A percentile compares a stretch with the other conserved stretches of the same genome.
Conservation (phyloP, 306 rosid genomes). For the Hippophae gyantsensis region DNA sequence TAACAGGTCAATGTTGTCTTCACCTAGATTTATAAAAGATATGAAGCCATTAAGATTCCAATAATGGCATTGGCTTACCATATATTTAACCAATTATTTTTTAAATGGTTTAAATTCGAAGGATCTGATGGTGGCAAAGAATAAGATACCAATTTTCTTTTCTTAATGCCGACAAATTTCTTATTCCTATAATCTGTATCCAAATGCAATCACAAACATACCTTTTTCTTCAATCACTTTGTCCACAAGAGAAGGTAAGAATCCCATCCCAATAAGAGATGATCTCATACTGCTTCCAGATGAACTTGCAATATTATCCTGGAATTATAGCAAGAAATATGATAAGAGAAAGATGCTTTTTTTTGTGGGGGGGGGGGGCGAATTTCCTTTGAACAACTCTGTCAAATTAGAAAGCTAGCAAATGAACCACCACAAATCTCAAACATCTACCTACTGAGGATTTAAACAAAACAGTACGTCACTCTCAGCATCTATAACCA, state of each 20-base stretch:
- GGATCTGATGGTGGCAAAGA: too few species aligned
- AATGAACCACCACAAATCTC: too few species aligned
- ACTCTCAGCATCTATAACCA: not conserved
- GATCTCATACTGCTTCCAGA: slow-evolving; percentile 53
- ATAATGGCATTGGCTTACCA: slow-evolving; percentile 4
- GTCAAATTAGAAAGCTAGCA: not conserved
- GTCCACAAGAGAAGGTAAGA: slow-evolving; percentile 62
- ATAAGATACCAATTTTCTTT: too few species aligned
- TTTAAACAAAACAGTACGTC: too few species aligned
- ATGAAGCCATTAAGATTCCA: slow-evolving; percentile 10
- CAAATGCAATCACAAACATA: slow-evolving; percentile 13
- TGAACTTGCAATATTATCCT: slow-evolving; percentile 69
- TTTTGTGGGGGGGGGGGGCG: too few species aligned
- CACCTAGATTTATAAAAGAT: slow-evolving; percentile 50
- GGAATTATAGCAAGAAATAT: slow-evolving; percentile 11
- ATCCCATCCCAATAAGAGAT: slow-evolving; percentile 83
- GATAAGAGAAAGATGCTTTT: not conserved
- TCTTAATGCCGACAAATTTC: too few species aligned
- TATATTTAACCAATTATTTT: not conserved
- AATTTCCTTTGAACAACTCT: not conserved
- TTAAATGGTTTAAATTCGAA: too few species aligned
- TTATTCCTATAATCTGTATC: too few species aligned
- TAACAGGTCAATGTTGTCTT: slow-evolving; percentile 50
- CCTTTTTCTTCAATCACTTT: slow-evolving; percentile 76
- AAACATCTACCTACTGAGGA: too few species aligned